These are phyloP conservation scores for Cardamine occulta DNA, from an alignment of 345 rosid genomes.

Conservation along the genomic window DNA sequence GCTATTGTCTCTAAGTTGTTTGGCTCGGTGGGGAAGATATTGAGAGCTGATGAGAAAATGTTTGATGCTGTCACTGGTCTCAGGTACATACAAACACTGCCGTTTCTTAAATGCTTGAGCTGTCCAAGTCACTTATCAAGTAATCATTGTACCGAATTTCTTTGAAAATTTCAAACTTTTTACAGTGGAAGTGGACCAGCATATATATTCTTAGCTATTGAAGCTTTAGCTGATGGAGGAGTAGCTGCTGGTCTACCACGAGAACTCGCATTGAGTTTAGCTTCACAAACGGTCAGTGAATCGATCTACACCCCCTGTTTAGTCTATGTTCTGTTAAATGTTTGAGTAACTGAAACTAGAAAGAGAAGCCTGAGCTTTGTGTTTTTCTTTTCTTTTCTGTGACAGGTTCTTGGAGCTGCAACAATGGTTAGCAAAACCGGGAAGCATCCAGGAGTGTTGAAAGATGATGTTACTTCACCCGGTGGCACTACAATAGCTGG, in stretches of 20 bases:
- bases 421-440: conserved; percentile 72
- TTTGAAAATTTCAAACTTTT: too few species aligned
- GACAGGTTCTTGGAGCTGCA: conserved; percentile 93
- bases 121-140: conserved; percentile 17
- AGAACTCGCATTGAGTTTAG: conserved; percentile 80
- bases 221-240: conserved; percentile 97
- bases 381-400: not conserved
- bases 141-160: conserved; percentile 2
- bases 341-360: conserved; percentile 5
- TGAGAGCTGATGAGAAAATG: conserved; percentile 83
- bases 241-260: conserved; percentile 97
- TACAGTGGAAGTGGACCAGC: conserved; percentile 97
- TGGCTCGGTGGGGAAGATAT: conserved; percentile 81
- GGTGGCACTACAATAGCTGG: conserved; percentile 95
- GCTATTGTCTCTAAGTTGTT: conserved; percentile 69
- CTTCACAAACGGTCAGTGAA: conserved; percentile 82
- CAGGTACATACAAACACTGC: conserved; percentile 51
- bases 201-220: conserved; percentile 81
- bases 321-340: not conserved
- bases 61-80: conserved; percentile 94
- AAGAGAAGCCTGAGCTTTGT: conserved; percentile 1
- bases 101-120: not conserved
- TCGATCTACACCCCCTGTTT: not conserved
- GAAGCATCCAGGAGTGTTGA: conserved; percentile 90
- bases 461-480: conserved; percentile 89